Evolutionary conservation across 345 rosid species (phyloP).

Genomic region (Euphorbia lathyris): DNA sequence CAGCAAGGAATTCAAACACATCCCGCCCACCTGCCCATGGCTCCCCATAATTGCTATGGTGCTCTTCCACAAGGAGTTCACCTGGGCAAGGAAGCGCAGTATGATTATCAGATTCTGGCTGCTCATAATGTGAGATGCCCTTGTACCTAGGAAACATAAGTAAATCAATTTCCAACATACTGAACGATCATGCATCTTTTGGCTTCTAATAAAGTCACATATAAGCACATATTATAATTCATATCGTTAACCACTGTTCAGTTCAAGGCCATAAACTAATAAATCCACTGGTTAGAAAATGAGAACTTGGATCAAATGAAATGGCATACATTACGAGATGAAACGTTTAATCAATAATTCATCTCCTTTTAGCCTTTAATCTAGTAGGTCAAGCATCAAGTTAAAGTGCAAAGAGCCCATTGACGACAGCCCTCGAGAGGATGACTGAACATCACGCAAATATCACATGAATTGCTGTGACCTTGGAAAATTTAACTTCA

Average conservation of each 20-base stretch:
- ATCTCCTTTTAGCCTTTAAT: no score
- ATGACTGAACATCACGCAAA: neutral
- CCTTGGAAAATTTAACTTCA: neutral
- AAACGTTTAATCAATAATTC: no score
- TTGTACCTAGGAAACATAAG: conserved; percentile 51
- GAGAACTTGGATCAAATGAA: neutral
- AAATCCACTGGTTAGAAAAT: neutral
- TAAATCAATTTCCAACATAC: neutral
- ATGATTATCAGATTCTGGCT: conserved; percentile 48
- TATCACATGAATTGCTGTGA: neutral
- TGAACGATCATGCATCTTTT: no score
- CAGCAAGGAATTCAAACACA: no score
- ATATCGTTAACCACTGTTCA: neutral
- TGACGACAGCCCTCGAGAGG: neutral
- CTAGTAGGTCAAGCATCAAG: neutral
- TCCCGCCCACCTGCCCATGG: no score
- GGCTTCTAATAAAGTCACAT: no score
- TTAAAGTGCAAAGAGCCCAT: conserved; percentile 1
- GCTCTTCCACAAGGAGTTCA: no score
- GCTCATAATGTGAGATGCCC: conserved; percentile 86
- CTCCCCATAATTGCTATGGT: no score
- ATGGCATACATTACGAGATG: neutral
- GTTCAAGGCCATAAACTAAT: neutral
- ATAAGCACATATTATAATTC: neutral
- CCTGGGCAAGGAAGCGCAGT: conserved; percentile 86